phyloP scores from a whole-genome alignment of 2,329 filamentous ascomycete species.

The Plectosphaerella plurivora region DNA sequence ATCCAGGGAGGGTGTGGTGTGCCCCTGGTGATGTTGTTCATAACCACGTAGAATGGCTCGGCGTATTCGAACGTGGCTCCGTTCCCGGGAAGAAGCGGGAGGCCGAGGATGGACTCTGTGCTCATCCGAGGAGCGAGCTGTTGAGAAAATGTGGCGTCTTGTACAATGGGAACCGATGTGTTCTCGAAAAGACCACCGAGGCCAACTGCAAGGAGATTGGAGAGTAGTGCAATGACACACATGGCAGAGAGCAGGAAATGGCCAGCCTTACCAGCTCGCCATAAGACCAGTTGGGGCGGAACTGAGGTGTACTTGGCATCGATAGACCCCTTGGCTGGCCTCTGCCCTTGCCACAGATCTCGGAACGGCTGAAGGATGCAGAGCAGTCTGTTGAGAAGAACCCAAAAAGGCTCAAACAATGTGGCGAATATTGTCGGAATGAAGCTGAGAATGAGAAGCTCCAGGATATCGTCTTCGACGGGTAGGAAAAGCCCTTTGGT shows the following conservation, averaged over 20 bases:
- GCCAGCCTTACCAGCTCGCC: constrained; percentile 34
- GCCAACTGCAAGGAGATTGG: constrained; percentile 49
- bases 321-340: constrained; percentile 27
- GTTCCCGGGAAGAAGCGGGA: neutral
- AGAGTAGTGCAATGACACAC: constrained; percentile 41
- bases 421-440: constrained; percentile 51
- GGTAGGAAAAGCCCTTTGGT: no score
- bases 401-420: constrained; percentile 52
- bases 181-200: constrained; percentile 48
- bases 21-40: constrained; percentile 38
- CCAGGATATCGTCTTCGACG: no score
- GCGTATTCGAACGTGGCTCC: constrained; percentile 15
- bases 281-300: constrained; percentile 47
- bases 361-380: constrained; percentile 52
- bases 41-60: constrained; percentile 25
- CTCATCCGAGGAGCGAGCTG: constrained; percentile 11
- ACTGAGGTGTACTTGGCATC: constrained; percentile 46
- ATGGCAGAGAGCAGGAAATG: constrained; percentile 44
- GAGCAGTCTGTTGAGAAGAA: constrained; percentile 46
- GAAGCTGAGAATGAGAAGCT: constrained; percentile 39
- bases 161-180: neutral
- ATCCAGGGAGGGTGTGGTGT: constrained; percentile 47
- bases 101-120: constrained; percentile 8
- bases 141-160: constrained; percentile 11
- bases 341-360: constrained; percentile 36